Evolutionary conservation across 805 yeast genomes (phyloP), one percentile per base, ranked within the genome.

Genomic region (Brettanomyces naardenensis): DNA sequence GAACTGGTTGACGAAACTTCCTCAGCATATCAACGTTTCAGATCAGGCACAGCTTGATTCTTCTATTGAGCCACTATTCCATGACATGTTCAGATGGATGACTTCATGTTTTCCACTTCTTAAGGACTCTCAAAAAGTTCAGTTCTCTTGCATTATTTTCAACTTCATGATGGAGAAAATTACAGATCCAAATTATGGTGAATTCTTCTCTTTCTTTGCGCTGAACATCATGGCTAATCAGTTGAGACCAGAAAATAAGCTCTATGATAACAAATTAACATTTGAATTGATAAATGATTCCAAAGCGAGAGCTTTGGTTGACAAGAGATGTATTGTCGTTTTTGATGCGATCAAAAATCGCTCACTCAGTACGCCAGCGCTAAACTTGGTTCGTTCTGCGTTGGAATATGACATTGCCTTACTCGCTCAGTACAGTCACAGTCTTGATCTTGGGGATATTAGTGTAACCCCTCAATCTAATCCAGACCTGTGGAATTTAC

Each of bases 81-180:
- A 65, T 4, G 78, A 75, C 49, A 44, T 76, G 39, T 49, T 73
- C 3, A 56, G 63, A n/a, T 81, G 89, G 89, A 68, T 75, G 26
- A 52, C 57, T 18, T 58, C 68, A 1, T 63, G 76, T 27, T 41
- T 47, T 10, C 32, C 38, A 15, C 37, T 78, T 2, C 53, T 79
- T 26, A 52, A 67, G 1, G 62, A 64, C 1, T 57, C 80, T 0
- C 78, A 75, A 42, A 62, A 62, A 36, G 73, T 73, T 27, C 74
- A 73, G 30, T 65, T 75, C 36, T 69, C 71, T 2, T 70, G 75
- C 32, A 71, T 70, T 36, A 54, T 75, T 4, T 71, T 78, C 9
- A 62, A 67, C 33, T 68, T 63, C 45, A 64, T 76, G 36, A 57
- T 75, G 23, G 67, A 66, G 35, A 46, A 43, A 36, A 40, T 52